Base-by-base conservation (phyloP, 2,329 filamentous ascomycete species). In the Cladosporium sp. region DNA sequence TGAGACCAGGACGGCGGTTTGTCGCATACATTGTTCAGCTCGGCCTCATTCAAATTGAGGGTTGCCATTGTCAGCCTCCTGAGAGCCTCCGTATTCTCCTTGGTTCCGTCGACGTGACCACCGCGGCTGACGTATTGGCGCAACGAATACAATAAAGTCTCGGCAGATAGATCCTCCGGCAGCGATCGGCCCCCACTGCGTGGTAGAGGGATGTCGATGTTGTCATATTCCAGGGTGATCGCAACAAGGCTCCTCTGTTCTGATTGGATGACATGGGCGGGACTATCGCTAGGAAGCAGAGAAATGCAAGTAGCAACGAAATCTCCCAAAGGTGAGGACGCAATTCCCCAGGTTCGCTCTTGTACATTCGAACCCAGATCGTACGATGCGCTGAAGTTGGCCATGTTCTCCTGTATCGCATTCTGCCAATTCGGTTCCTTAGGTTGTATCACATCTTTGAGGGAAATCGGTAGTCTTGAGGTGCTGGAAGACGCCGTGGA, bases 241-340 rank as follows among this genome's bases (percentile, higher is more conserved):
- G 45, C 36, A 8, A 48, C 18, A 12, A 40, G 18, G 18, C 45
- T 40, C 7, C 35, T 27, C 19, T 48, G 45, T 36, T 32, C 36
- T 3, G 72, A 69, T 7, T 69, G 62, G 6, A 75, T 75, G 1
- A 71, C 70, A 58, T 82, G 82, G 53, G 82, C 77, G 12, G 81
- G 66, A 66, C 78, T 75, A 58, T 82, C 75, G 3, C 72, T 76
- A 0, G 79, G 79, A 59, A 83, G 78, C 22, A 78, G 57, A 2
- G 74, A 77, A 40, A 75, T 67, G 49, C 73, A 77, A 3, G 70
- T 69, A 4, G 76, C 78, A 12, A 74, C 61, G 19, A 73, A 70
- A 25, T 74, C 72, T 18, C 72, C 69, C 15, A 74, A 59, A 15
- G 76, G 74, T 13, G 72, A 73, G 2, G 57, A 49, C 9, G 73